Evolutionary conservation across 306 rosid species (phyloP), one percentile per base, ranked within the genome.

Genomic region (Fragaria iinumae): DNA sequence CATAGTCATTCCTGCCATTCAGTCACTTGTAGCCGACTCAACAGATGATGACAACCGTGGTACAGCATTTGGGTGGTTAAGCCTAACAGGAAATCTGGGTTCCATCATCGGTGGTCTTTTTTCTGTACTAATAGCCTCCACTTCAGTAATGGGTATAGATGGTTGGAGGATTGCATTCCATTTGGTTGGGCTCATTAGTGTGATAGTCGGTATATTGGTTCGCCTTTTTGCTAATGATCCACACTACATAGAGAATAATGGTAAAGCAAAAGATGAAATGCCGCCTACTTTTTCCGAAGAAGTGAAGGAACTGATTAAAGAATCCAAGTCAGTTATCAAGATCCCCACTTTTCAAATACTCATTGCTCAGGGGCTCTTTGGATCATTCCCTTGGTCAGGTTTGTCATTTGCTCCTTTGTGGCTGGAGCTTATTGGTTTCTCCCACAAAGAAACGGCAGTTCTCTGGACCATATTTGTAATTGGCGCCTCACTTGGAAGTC

Each of bases 91-190:
- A 78, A 86, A 80, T 77, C 5, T 91, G 0, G 98, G 97, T 44
- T 86, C 94, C 67, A 89, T 91, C 74, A 81, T 93, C 4, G 97
- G 96, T 38, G 90, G 94, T 3, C 89, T 93, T 36, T 86, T 63
- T 80, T 87, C 91, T 32, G 90, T 93, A 43, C 86, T 91, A 1
- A 12, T 91, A 59, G 97, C 98, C n/a, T 81, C 93, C 27, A 90
- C 85, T 25, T 69, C 97, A 1, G 65, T 91, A 75, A 77, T 82
- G 20, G 97, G 98, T 12, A 85, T 90, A 43, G 82, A 92, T 14
- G 98, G 98, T 77, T 93, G 98, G 97, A 89, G 98, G 83, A 75
- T 93, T 49, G 84, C 96, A 32, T 93, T 93, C 72, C 90, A 90
- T 80, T 64, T 93, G 1, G 97, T 93, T 69, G 96, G 88, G 55